phyloP scores from a whole-genome alignment of 306 rosid genomes.

The Quercus alba region DNA sequence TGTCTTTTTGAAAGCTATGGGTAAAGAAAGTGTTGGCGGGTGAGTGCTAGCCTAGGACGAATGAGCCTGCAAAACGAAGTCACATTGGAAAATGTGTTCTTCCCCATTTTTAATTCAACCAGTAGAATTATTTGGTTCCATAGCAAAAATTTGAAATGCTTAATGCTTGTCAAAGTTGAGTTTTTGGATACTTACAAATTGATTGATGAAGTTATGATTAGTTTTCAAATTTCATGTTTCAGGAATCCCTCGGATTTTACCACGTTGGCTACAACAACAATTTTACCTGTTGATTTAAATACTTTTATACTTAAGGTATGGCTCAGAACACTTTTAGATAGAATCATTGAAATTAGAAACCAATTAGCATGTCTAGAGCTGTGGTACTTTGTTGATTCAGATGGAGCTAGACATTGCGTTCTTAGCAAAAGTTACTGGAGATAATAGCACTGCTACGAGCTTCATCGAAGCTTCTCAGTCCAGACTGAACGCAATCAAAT shows the following conservation, averaged over 20 bases:
- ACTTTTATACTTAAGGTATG: conserved; percentile 69
- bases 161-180: not conserved
- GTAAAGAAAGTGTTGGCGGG: not conserved
- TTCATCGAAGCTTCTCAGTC: conserved; percentile 50
- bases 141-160: not conserved
- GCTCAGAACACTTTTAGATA: conserved; percentile 12
- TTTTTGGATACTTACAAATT: not conserved
- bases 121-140: not conserved
- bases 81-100: not conserved
- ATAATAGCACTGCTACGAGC: conserved; percentile 30
- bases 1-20: not conserved
- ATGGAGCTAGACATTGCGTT: conserved; percentile 80
- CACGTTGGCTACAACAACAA: conserved; percentile 73
- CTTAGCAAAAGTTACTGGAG: conserved; percentile 70
- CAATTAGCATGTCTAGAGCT: conserved; percentile 16
- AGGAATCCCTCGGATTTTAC: conserved; percentile 67
- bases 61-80: not conserved
- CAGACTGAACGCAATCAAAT: conserved; percentile 59
- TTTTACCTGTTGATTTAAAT: conserved; percentile 85
- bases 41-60: not conserved
- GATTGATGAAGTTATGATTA: not conserved
- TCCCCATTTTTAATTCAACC: not conserved
- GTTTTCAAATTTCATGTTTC: conserved; percentile 26
- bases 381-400: conserved; percentile 38
- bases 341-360: conserved; percentile 1